A percentile compares a stretch with the other conserved stretches of the same genome.
phyloP scores from a whole-genome alignment of 352 stramenopile species.

The Pythium sukuiense region DNA sequence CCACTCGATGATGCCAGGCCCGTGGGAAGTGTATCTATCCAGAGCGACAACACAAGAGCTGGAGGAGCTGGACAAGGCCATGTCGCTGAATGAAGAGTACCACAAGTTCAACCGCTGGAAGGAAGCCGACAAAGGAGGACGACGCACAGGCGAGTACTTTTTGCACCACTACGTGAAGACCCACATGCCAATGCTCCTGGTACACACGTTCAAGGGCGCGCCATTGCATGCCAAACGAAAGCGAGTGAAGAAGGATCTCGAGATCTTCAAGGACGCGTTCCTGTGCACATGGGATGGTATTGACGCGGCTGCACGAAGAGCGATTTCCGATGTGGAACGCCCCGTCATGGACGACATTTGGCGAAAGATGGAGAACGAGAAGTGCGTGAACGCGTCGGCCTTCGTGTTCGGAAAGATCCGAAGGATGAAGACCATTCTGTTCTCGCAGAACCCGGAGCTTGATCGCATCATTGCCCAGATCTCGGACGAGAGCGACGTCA shows the following conservation, averaged over 20 bases:
- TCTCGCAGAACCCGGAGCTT: constrained; percentile 36
- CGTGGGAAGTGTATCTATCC: constrained; percentile 81
- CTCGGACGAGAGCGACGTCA: constrained; percentile 60
- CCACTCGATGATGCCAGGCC: constrained; percentile 66
- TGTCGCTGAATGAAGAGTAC: constrained; percentile 76
- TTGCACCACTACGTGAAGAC: constrained; percentile 83
- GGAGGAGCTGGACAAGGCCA: constrained; percentile 63
- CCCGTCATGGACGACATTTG: constrained; percentile 81
- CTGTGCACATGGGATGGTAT: constrained; percentile 81
- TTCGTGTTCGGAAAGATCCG: constrained; percentile 44
- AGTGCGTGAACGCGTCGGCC: constrained; percentile 34
- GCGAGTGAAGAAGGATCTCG: constrained; percentile 50
- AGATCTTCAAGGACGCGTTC: constrained; percentile 76
- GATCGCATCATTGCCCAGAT: constrained; percentile 51
- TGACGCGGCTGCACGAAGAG: constrained; percentile 56
- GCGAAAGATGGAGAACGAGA: constrained; percentile 44
- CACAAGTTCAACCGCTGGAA: constrained; percentile 78
- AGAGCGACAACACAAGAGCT: constrained; percentile 65
- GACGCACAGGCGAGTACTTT: constrained; percentile 75
- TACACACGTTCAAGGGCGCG: constrained; percentile 47
- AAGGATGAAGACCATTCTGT: constrained; percentile 37
- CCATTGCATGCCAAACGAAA: constrained; percentile 50
- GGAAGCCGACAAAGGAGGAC: constrained; percentile 63
- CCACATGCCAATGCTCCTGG: constrained; percentile 70
- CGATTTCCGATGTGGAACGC: constrained; percentile 73